phyloP scores from a whole-genome alignment of 2,329 filamentous ascomycete genomes.

The Penicillium thymicola region DNA sequence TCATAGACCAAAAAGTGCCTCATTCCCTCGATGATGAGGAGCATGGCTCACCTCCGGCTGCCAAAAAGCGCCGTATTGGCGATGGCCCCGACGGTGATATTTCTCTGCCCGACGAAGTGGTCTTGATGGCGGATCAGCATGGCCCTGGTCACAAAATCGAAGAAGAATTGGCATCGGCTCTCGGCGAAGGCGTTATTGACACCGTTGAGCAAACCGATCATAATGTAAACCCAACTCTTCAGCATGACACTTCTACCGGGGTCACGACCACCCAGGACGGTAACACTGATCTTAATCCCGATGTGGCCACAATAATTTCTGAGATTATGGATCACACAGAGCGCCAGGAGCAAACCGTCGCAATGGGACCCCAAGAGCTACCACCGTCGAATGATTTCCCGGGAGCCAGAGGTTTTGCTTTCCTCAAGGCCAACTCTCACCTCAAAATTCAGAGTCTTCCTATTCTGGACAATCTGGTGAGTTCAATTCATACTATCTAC shows the following conservation, averaged over 20 bases:
- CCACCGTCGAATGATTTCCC: constrained; percentile 28
- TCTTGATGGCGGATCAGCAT: constrained; percentile 23
- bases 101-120: constrained; percentile 17
- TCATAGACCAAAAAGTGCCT: constrained; percentile 30
- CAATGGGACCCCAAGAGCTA: constrained; percentile 35
- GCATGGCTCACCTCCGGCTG: constrained; percentile 31
- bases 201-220: constrained; percentile 25
- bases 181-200: constrained; percentile 30
- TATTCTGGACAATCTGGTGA: constrained; percentile 60
- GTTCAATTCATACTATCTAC: constrained; percentile 13
- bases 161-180: constrained; percentile 37
- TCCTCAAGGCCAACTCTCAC: constrained; percentile 44
- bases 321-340: constrained; percentile 46
- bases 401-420: constrained; percentile 35
- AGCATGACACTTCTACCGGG: constrained; percentile 14
- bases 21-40: constrained; percentile 35
- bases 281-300: constrained; percentile 29
- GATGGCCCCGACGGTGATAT: constrained; percentile 27
- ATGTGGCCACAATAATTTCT: constrained; percentile 41
- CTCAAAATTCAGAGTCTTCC: constrained; percentile 59
- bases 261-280: constrained; percentile 19
- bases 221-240: constrained; percentile 21
- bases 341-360: constrained; percentile 40
- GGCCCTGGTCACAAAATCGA: constrained; percentile 34
- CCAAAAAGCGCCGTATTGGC: constrained; percentile 42